Evolutionary conservation across 1,284 basidiomycete genomes (phyloP), one percentile per base, ranked within the genome.

Genomic region (Heliocybe sulcata): DNA sequence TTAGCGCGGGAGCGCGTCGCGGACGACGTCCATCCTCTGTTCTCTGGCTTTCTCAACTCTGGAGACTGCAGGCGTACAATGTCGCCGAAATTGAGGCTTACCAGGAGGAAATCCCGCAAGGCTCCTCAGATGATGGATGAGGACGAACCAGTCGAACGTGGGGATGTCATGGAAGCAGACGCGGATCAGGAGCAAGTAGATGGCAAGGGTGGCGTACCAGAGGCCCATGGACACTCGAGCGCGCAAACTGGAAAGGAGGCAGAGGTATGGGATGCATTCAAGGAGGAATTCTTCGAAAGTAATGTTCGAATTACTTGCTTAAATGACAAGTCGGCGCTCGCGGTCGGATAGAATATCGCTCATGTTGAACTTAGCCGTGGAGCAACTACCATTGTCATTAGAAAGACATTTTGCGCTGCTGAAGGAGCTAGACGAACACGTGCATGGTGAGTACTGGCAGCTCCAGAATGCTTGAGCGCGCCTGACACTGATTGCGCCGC

Each of bases 311-410:
- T 52, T 23, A 51, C 53, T 35, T 54, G 23, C 20, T 35, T 51
- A 42, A 42, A 42, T 42, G 38, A 42, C 29, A 57, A 54, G 10
- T 26, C 27, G 25, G 52, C 35, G 6, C 27, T 35, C 25, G 14
- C 25, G 38, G 6, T 42, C 8, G 38, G 38, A 35, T 51, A 35
- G 27, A 14, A 25, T 53, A 47, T 55, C 31, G 45, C 19, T 55
- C 29, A 48, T 55, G 20, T 35, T 48, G 49, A 51, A 56, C 29
- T 1, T 59, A 91, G 89, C 88, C 53, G 80, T 94, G 54, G 93
- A 95, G 63, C 92, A 94, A 67, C 70, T 96, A 3, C 93, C 94
- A 1, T 72, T 95, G 56, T 90, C 90, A 54, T 68, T 96, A 53
- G 87, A 92, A 64, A 77, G 94, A 35, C 87, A 90, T 56, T 89